Percentiles rank a stretch among this genome's conserved stretches.
These are phyloP conservation scores for Mycothermus thermophilus DNA, from an alignment of 495 filamentous ascomycete genomes.

Conservation along the genomic window DNA sequence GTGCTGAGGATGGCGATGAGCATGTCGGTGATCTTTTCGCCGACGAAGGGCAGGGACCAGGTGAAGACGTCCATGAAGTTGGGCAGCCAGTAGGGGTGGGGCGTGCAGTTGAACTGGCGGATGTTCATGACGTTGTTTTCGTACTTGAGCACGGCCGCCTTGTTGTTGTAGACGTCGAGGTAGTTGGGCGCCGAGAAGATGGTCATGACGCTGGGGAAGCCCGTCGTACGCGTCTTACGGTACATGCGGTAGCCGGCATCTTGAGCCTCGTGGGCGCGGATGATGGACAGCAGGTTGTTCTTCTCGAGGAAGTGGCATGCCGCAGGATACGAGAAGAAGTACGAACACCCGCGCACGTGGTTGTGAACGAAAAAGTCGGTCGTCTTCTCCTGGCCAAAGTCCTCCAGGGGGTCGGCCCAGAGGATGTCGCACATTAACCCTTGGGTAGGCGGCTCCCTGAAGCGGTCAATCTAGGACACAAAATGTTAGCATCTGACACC, in stretches of 20 bases:
- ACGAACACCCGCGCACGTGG: slow-evolving; percentile 94
- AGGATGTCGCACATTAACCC: slow-evolving; percentile 98
- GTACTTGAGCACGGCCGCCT: slow-evolving; percentile 95
- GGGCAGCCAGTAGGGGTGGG: slow-evolving; percentile 96
- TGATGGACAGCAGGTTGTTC: slow-evolving; percentile 95
- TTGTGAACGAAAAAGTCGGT: slow-evolving; percentile 96
- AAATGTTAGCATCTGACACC: slow-evolving; percentile 5
- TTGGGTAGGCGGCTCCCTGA: slow-evolving; percentile 92
- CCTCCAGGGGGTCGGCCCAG: slow-evolving; percentile 97
- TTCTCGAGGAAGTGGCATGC: slow-evolving; percentile 96
- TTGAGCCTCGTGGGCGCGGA: slow-evolving; percentile 97
- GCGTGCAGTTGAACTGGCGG: slow-evolving; percentile 97
- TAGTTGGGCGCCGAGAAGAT: slow-evolving; percentile 99
- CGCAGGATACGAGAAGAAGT: slow-evolving; percentile 98
- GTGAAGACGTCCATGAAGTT: slow-evolving; percentile 99
- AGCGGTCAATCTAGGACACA: slow-evolving; percentile 82
- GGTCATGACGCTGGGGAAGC: slow-evolving; percentile 98
- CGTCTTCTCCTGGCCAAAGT: slow-evolving; percentile 97
- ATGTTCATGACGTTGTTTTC: slow-evolving; percentile 99
- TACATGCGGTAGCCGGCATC: slow-evolving; percentile 99
- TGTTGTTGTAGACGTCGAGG: slow-evolving; percentile 99
- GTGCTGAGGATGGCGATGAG: slow-evolving; percentile 96
- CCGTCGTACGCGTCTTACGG: slow-evolving; percentile 91
- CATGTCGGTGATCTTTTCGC: slow-evolving; percentile 99
- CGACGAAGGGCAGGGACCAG: slow-evolving; percentile 96